Percentiles rank a stretch among this genome's conserved stretches.
Conservation (phyloP, 768 basidiomycete species). For the Suillus alpinus region DNA sequence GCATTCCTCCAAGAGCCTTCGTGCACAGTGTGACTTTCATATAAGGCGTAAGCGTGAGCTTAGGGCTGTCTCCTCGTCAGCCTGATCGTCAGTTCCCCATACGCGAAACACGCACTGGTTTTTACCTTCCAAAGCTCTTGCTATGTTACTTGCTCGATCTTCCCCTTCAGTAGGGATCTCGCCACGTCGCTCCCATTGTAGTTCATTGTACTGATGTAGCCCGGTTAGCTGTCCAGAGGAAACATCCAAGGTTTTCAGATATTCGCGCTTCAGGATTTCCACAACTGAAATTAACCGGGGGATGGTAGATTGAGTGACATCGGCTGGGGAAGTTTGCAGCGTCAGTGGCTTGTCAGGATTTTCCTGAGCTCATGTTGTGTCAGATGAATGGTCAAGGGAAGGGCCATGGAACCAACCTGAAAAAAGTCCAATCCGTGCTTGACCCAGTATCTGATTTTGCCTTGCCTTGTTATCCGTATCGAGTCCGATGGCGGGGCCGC, state of each 20-base stretch:
- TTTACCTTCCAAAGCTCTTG: constrained; percentile 51
- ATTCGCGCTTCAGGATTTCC: constrained; percentile 85
- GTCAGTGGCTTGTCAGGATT: constrained; percentile 48
- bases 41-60: constrained; percentile 56
- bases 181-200: constrained; percentile 43
- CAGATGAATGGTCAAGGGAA: neutral
- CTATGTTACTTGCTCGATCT: constrained; percentile 22
- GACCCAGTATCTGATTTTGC: constrained; percentile 54
- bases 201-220: constrained; percentile 75
- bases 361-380: constrained; percentile 32
- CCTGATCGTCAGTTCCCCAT: constrained; percentile 3
- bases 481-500: constrained; percentile 19
- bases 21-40: constrained; percentile 69
- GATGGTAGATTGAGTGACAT: constrained; percentile 35
- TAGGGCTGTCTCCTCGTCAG: constrained; percentile 37
- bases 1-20: constrained; percentile 38
- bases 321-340: constrained; percentile 56
- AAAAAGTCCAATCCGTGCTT: constrained; percentile 52
- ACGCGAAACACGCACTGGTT: constrained; percentile 48
- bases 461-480: constrained; percentile 54
- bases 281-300: constrained; percentile 73
- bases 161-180: constrained; percentile 31
- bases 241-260: constrained; percentile 49
- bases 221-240: constrained; percentile 47
- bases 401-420: constrained; percentile 37